Conservation (phyloP, 345 rosid species). For the Bruguiera gymnorhiza region DNA sequence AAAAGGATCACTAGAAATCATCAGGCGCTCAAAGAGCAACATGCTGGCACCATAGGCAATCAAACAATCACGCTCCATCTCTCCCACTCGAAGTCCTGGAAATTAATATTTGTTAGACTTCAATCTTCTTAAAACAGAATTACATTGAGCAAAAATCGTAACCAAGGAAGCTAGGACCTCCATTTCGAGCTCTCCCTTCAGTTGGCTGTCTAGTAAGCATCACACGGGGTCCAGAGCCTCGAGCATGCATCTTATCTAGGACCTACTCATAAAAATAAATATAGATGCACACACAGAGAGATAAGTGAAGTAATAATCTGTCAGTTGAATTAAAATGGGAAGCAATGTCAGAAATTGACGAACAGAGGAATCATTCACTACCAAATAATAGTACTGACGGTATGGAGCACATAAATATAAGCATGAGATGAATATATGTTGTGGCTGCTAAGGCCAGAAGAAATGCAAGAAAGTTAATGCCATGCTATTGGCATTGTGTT, state of each 20-base stretch:
- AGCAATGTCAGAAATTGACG: background rate
- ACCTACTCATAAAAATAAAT: slow-evolving; percentile 42
- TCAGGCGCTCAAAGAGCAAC: slow-evolving; percentile 80
- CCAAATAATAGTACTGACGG: background rate
- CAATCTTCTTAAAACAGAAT: background rate
- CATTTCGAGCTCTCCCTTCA: slow-evolving; percentile 96
- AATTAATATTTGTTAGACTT: slow-evolving; percentile 1
- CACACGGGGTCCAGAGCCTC: slow-evolving; percentile 88
- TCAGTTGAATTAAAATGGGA: background rate
- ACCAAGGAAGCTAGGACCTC: slow-evolving; percentile 49
- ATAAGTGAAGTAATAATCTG: background rate
- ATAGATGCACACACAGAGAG: background rate
- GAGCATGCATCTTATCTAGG: slow-evolving; percentile 90
- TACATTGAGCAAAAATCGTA: slow-evolving; percentile 9
- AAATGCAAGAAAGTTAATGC: background rate
- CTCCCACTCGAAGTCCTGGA: slow-evolving; percentile 94
- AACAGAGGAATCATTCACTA: background rate
- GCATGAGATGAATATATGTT: too few species aligned
- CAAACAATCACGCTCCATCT: slow-evolving; percentile 95
- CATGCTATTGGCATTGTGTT: background rate
- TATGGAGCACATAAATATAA: background rate
- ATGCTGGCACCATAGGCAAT: slow-evolving; percentile 97
- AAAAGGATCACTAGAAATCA: slow-evolving; percentile 95
- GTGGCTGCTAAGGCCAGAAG: background rate
- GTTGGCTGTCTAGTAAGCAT: slow-evolving; percentile 94